Conservation (phyloP, 2,329 filamentous ascomycete genomes). For the Erysiphe neolycopersici region DNA sequence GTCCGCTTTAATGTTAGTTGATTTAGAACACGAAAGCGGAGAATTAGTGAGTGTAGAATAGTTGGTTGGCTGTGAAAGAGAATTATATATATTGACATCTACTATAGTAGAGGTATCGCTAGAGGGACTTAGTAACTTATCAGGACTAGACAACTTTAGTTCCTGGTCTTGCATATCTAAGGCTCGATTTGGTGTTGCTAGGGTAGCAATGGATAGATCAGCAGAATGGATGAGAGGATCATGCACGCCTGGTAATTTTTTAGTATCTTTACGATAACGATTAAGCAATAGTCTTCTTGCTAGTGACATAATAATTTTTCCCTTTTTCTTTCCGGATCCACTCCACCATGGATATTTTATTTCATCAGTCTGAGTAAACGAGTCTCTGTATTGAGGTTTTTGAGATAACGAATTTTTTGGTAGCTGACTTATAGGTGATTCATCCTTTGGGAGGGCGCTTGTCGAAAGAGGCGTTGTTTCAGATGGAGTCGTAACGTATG, state of each 20-base stretch:
- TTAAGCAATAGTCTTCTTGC: constrained; percentile 12
- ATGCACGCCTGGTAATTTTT: background rate
- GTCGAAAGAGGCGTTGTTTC: constrained; percentile 5
- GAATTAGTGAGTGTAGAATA: too few relatives aligned
- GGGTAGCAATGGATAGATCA: background rate
- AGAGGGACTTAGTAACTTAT: too few relatives aligned
- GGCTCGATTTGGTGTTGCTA: background rate
- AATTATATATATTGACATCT: too few relatives aligned
- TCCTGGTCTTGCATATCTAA: background rate
- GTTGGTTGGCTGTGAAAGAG: too few relatives aligned
- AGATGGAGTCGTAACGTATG: constrained; percentile 10
- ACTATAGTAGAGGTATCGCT: too few relatives aligned
- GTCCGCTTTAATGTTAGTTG: too few relatives aligned
- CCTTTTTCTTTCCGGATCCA: constrained; percentile 3
- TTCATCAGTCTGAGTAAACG: constrained; percentile 12
- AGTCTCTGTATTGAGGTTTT: constrained; percentile 9
- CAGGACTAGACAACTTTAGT: too few relatives aligned
- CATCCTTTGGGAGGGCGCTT: background rate
- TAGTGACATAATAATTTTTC: constrained; percentile 10
- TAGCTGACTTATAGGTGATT: too few relatives aligned
- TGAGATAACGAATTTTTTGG: background rate
- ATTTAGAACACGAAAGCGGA: too few relatives aligned
- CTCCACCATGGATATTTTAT: constrained; percentile 13
- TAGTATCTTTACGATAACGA: constrained; percentile 1
- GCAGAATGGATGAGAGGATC: background rate